These are phyloP conservation scores for Omphalotus olearius DNA, from an alignment of 1,284 basidiomycete species.

Conservation along the genomic window DNA sequence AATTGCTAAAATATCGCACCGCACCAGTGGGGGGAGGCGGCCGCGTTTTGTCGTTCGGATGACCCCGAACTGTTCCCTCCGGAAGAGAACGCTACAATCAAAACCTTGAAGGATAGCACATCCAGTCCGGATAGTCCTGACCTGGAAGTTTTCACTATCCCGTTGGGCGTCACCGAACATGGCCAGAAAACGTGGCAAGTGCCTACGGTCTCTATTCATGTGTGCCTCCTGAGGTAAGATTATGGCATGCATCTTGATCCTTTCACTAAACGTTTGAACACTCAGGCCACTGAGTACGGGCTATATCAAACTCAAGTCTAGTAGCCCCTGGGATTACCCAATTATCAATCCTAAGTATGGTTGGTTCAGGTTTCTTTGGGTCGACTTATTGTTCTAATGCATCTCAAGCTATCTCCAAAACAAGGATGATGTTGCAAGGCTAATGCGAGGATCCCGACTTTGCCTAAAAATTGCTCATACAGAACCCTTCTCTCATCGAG, in stretches of 20 bases:
- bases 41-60: constrained; percentile 52
- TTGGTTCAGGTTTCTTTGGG: background rate
- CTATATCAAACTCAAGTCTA: constrained; percentile 31
- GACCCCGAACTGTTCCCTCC: constrained; percentile 47
- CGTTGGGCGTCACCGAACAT: constrained; percentile 39
- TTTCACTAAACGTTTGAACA: background rate
- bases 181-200: constrained; percentile 25
- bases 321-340: constrained; percentile 36
- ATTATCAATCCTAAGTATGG: constrained; percentile 38
- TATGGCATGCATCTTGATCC: background rate
- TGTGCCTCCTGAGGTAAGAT: constrained; percentile 30
- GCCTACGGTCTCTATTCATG: constrained; percentile 36
- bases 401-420: constrained; percentile 49
- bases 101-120: constrained; percentile 42
- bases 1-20: background rate
- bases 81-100: constrained; percentile 30
- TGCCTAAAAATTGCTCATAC: constrained; percentile 45
- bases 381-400: background rate
- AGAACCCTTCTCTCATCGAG: constrained; percentile 42
- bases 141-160: constrained; percentile 52
- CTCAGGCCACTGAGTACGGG: constrained; percentile 36
- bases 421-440: constrained; percentile 48
- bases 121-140: constrained; percentile 56
- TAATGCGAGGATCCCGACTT: constrained; percentile 50
- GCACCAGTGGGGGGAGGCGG: constrained; percentile 52